Evolutionary conservation across 2,329 filamentous ascomycete species (phyloP).

Genomic region (Allantophomopsis lycopodina): DNA sequence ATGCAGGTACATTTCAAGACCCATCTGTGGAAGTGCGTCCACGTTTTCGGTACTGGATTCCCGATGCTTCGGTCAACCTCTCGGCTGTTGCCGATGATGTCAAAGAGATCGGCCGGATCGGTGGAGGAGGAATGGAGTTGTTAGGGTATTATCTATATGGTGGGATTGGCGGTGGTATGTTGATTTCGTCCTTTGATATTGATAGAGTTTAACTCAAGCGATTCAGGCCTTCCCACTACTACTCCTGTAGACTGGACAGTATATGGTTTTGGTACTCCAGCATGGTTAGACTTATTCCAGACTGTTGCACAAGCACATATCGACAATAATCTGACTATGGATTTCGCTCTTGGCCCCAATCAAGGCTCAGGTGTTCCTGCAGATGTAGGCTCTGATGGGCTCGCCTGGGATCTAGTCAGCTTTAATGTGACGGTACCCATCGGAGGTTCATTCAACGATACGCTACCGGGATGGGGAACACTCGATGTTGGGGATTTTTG

Average conservation of each 20-base stretch:
- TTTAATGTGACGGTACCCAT: conserved; percentile 11
- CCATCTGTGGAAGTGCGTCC: conserved; percentile 1
- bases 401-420: neutral
- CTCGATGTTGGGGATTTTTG: conserved; percentile 4
- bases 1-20: conserved; percentile 2
- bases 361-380: conserved; percentile 31
- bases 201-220: no score
- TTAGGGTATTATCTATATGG: conserved; percentile 1
- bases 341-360: conserved; percentile 30
- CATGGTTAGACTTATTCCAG: conserved; percentile 4
- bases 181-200: no score
- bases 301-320: conserved; percentile 3
- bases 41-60: conserved; percentile 2
- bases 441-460: conserved; percentile 14
- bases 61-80: conserved; percentile 1
- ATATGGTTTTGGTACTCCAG: conserved; percentile 24
- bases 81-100: conserved; percentile 1
- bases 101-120: neutral
- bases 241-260: conserved; percentile 13
- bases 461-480: conserved; percentile 23
- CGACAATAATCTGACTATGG: conserved; percentile 21
- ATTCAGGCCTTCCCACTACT: neutral
- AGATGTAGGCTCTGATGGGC: conserved; percentile 16
- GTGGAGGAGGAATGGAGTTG: conserved; percentile 1
- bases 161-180: neutral